Evolutionary conservation across 2,329 filamentous ascomycete genomes (phyloP).

Genomic region (Elsinoe fawcettii): DNA sequence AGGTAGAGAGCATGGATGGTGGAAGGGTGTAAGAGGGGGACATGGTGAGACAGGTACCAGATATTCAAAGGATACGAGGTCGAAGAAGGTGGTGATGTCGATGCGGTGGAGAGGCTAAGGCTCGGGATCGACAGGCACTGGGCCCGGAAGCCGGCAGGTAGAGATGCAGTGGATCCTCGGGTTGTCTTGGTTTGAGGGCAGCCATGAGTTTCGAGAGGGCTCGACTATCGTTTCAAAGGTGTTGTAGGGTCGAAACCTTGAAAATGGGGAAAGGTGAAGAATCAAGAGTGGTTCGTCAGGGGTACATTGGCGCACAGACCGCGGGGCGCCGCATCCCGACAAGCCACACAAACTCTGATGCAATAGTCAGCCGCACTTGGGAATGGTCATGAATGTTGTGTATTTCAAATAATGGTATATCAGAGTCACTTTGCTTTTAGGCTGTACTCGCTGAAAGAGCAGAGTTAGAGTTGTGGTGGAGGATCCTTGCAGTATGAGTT

Average conservation of each 20-base stretch:
- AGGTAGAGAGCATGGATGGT: not conserved
- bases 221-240: slow-evolving; percentile 9
- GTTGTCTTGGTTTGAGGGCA: slow-evolving; percentile 11
- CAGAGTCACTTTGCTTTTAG: not conserved
- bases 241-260: not conserved
- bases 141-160: not conserved
- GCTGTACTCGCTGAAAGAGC: too few species aligned
- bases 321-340: not conserved
- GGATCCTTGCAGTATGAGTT: too few species aligned
- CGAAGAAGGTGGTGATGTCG: not conserved
- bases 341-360: not conserved
- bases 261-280: not conserved
- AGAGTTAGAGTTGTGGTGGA: not conserved
- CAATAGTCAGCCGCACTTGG: not conserved
- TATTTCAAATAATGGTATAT: not conserved
- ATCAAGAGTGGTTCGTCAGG: slow-evolving; percentile 4
- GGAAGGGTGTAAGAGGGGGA: not conserved
- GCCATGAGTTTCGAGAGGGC: slow-evolving; percentile 2
- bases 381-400: not conserved
- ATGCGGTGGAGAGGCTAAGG: not conserved
- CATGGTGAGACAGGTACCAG: slow-evolving; percentile 12
- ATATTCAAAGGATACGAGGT: slow-evolving; percentile 9
- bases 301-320: not conserved
- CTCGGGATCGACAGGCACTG: slow-evolving; percentile 9
- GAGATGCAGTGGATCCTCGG: slow-evolving; percentile 6